Evolutionary conservation across 257 asterid species (phyloP).

Genomic region (Cordia subcordata): DNA sequence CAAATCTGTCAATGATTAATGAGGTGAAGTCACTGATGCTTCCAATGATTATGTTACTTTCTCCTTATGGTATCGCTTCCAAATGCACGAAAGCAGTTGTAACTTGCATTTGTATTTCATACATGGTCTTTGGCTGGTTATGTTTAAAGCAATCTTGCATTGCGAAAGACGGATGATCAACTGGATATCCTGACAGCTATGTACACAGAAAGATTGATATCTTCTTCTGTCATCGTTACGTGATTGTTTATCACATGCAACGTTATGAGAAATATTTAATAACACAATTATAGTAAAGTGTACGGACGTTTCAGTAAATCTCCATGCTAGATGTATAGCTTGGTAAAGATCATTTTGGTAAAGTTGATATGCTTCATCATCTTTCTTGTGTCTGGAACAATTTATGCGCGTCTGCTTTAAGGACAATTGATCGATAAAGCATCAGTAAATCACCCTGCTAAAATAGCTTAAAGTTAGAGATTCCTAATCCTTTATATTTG

Average conservation of each 20-base stretch:
- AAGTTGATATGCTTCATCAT: neutral
- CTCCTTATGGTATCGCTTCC: slow-evolving; percentile 1
- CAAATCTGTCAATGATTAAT: slow-evolving; percentile 31
- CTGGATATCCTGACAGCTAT: slow-evolving; percentile 1
- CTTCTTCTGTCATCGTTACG: slow-evolving; percentile 12
- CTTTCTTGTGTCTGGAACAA: neutral
- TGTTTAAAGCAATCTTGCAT: neutral
- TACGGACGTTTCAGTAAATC: too few relatives aligned
- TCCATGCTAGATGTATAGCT: too few relatives aligned
- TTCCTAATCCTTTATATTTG: too few relatives aligned
- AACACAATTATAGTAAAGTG: too few relatives aligned
- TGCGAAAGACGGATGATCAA: neutral
- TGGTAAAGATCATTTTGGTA: too few relatives aligned
- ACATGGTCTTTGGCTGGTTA: neutral
- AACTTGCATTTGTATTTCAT: neutral
- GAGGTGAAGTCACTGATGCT: slow-evolving; percentile 24
- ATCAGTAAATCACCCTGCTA: neutral
- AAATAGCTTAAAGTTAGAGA: neutral
- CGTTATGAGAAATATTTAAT: too few relatives aligned
- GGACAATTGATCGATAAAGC: too few relatives aligned
- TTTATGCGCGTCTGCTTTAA: too few relatives aligned
- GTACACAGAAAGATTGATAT: neutral
- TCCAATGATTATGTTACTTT: slow-evolving; percentile 27
- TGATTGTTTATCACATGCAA: too few relatives aligned
- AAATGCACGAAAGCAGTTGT: neutral